Evolutionary conservation across 495 filamentous ascomycete species (phyloP), one percentile per base, ranked within the genome.

Genomic region (Penicillium chermesinum): DNA sequence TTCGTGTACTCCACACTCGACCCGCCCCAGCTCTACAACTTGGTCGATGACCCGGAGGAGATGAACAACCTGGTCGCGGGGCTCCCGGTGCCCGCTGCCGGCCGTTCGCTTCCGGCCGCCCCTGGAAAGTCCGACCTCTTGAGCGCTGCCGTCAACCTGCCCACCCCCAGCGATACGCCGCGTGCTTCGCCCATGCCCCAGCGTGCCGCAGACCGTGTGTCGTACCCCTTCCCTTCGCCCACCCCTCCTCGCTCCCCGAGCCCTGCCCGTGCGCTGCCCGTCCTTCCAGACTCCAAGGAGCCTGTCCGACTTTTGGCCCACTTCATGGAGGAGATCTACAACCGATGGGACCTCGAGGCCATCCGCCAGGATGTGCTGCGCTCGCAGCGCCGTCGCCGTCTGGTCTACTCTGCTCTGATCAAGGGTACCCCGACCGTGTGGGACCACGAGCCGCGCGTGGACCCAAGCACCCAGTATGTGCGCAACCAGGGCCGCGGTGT

Each of bases 1-100:
- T 91, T 86, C 50, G 76, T 88, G 50, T 86, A 82, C 50, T 94
- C 87, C 46, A 79, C 86, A 6, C 82, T 85, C 13, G 89, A 95
- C 61, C 83, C 84, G 3, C 78, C 85, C 8, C 85, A 88, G 73
- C 78, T 95, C 13, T 95, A 77, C 70, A 80, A 95, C 60, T 69
- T 94, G 9, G 71, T 70, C 32, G 59, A 63, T 14, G 89, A 95
- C 58, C 89, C 89, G 1, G 64, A 83, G 4, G 89, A 95, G 64
- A 67, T 84, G 16, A 65, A 71, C 39, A 91, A 94, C 62, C 70
- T 91, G 37, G 86, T 79, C 0, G 64, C 64, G 7, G 71, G 70
- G 10, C 53, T 72, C 3, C 43, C 62, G 0, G 44, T 66, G 3
- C 54, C 61, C 9, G 16, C 57, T 6, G 50, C 48, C 18, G 34